Conservation (phyloP, 202 grass and related monocot species). For the Elaeis oleifera region DNA sequence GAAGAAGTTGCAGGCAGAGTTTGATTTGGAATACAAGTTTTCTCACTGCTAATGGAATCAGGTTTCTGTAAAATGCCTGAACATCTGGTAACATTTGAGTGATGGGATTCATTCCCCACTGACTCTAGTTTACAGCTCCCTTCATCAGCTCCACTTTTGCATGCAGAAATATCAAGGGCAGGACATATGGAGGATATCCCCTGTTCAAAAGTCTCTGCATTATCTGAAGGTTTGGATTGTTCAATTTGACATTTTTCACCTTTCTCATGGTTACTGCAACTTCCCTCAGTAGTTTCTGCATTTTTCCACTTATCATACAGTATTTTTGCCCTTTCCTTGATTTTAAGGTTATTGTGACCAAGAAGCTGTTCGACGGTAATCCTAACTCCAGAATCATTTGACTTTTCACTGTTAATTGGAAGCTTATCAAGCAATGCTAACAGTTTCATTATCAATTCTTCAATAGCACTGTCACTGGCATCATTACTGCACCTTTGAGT, state of each 20-base stretch:
- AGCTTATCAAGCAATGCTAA: constrained; percentile 42
- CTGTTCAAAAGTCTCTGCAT: constrained; percentile 16
- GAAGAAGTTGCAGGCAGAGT: not conserved
- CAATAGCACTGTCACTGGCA: constrained; percentile 6
- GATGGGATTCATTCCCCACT: constrained; percentile 16
- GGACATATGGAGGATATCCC: too few species aligned
- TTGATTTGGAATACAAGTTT: constrained; percentile 5
- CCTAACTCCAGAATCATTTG: constrained; percentile 31
- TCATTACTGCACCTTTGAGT: constrained; percentile 35
- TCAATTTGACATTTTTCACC: too few species aligned
- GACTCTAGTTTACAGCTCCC: constrained; percentile 2
- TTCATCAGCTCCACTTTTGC: not conserved
- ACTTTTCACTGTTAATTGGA: constrained; percentile 24
- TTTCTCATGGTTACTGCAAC: too few species aligned
- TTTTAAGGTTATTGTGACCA: constrained; percentile 4
- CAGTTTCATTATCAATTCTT: constrained; percentile 38
- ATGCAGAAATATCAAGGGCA: not conserved
- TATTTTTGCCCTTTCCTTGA: too few species aligned
- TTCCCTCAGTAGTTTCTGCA: too few species aligned
- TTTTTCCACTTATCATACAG: too few species aligned
- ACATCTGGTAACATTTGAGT: constrained; percentile 15
- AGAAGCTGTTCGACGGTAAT: constrained; percentile 37
- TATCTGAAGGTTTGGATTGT: too few species aligned
- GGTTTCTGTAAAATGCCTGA: not conserved
- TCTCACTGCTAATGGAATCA: constrained; percentile 27